These are phyloP conservation scores for Mycena alexandri DNA, from an alignment of 768 basidiomycete species.

Conservation along the genomic window DNA sequence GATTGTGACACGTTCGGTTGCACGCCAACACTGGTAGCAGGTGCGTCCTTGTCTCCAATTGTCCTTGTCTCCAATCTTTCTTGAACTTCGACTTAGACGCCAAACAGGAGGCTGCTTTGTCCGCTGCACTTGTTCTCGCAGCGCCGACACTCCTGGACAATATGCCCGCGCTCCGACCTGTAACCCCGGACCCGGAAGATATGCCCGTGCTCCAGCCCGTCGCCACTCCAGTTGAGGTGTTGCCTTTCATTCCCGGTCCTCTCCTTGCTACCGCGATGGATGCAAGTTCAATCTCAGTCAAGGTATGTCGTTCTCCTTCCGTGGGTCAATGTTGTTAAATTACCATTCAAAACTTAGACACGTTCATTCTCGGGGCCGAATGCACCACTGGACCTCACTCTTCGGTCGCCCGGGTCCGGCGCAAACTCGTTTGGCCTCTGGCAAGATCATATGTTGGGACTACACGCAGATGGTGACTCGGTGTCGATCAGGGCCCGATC, in stretches of 20 bases:
- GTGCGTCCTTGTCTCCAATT: neutral
- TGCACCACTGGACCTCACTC: slow-evolving; percentile 3
- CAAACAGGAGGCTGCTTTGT: neutral
- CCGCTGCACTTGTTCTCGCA: neutral
- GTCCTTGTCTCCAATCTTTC: neutral
- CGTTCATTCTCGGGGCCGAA: neutral
- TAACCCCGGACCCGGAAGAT: no score
- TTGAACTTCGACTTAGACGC: neutral
- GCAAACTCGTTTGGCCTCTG: neutral
- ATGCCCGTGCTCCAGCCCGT: neutral
- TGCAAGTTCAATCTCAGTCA: neutral
- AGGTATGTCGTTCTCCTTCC: neutral
- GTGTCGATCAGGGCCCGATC: neutral
- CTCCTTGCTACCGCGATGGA: slow-evolving; percentile 9
- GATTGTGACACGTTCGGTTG: neutral
- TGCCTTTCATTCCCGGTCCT: neutral
- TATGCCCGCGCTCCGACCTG: neutral
- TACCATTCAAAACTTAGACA: no score
- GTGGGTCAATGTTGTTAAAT: no score
- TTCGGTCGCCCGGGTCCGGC: neutral
- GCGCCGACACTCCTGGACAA: no score
- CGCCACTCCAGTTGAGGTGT: no score
- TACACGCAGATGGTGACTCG: neutral
- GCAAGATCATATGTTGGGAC: slow-evolving; percentile 1
- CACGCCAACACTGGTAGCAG: slow-evolving; percentile 14